Evolutionary conservation across 331 rosid genomes (phyloP), one percentile per base, ranked within the genome.

Genomic region (Pyrus hybrid): DNA sequence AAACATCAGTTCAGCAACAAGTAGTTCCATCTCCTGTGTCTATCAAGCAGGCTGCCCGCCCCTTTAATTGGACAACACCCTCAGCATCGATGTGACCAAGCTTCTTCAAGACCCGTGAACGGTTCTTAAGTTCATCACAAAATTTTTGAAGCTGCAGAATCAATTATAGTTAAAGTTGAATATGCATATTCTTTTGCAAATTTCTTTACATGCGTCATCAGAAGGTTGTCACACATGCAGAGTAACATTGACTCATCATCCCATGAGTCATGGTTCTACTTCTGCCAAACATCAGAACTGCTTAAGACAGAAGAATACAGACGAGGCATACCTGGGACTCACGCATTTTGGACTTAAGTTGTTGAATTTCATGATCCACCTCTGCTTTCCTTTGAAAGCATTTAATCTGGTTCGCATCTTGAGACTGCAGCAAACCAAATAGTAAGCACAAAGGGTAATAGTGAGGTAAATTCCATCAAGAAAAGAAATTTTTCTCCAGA

Each of bases 21-120:
- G 97, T 76, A 94, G 99, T 79, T 94, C 97, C 97, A 63, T 92
- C 99, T 61, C 99, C 97, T 2, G 99, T 94, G 85, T 94, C 99
- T 76, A 94, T 89, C 97, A 94, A 85, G 89, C 99, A 94, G 74
- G 99, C 99, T 45, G 97, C 97, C 71, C 97, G 87, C 71, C 99
- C 99, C 88, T 94, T 94, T 85, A 94, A 85, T 86, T 92, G 97
- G 77, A 94, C 97, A 81, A 94, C 96, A 75, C 93, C 87, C 65
- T 94, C 97, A 10, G 91, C 83, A 81, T 94, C 96, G 71, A 94
- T 86, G 85, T 94, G 99, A 72, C 99, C 99, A 79, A 94, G 97
- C 87, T 90, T 94, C 90, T 85, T 92, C 87, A 94, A 84, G 32
- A 94, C 99, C 35, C 97, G 87, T 5, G 99, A 89, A 58, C 99